Percentiles rank a stretch among this genome's conserved stretches.
Conservation (phyloP, 2,329 filamentous ascomycete species). For the Talaromyces sp. region DNA sequence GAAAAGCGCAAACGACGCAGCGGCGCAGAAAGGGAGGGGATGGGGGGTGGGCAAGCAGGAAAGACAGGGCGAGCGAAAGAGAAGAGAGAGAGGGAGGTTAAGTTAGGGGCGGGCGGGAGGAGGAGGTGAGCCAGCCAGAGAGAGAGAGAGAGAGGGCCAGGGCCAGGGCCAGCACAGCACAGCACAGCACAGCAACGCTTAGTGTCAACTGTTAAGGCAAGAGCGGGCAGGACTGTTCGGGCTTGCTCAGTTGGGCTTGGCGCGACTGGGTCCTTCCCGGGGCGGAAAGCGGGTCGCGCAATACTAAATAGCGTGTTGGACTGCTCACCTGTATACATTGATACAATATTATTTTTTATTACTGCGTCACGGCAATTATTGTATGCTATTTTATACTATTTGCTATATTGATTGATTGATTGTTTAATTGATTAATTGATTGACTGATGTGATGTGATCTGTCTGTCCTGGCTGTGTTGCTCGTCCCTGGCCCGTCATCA, state of each 20-base stretch:
- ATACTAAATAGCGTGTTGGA: not conserved
- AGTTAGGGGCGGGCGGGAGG: not conserved
- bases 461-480: not conserved
- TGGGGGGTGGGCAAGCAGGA: not conserved
- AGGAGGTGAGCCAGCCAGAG: not conserved
- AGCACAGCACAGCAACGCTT: not conserved
- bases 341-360: not conserved
- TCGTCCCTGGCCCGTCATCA: no score
- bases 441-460: not conserved
- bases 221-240: not conserved
- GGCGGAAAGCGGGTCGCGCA: slow-evolving; percentile 7
- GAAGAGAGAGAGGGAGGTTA: not conserved
- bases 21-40: not conserved
- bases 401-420: not conserved
- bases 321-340: not conserved
- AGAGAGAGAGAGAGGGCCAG: no score
- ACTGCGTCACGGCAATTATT: not conserved
- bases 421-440: not conserved
- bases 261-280: slow-evolving; percentile 2
- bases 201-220: not conserved
- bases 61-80: slow-evolving; percentile 3
- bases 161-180: no score
- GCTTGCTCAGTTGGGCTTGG: not conserved
- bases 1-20: slow-evolving; percentile 17
- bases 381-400: not conserved